A percentile compares a stretch with the other conserved stretches of the same genome.
Evolutionary conservation across 345 rosid genomes (phyloP).

Genomic region (Excoecaria cochinchinensis): DNA sequence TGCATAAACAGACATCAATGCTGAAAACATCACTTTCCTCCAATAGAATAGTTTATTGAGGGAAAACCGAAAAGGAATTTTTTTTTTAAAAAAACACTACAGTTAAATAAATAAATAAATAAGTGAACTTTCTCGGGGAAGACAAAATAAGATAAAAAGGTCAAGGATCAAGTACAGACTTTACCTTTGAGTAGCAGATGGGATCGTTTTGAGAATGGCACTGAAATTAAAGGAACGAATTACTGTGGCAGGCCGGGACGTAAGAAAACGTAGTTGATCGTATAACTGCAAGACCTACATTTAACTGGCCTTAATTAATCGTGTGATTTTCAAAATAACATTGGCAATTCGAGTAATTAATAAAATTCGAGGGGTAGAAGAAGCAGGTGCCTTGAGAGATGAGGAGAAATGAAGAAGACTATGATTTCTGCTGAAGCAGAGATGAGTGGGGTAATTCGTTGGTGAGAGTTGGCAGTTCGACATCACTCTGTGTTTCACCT

Average conservation of each 20-base stretch:
- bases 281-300: constrained; percentile 8
- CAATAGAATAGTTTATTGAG: too few relatives aligned
- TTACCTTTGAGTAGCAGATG: constrained; percentile 20
- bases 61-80: neutral
- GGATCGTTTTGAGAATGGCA: constrained; percentile 1
- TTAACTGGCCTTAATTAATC: neutral
- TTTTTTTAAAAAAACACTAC: neutral
- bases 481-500: neutral
- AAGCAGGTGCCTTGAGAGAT: constrained; percentile 12
- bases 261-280: constrained; percentile 4
- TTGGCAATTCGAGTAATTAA: neutral
- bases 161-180: neutral
- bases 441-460: neutral
- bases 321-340: neutral
- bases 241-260: neutral
- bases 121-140: neutral
- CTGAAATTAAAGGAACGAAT: neutral
- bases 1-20: too few relatives aligned
- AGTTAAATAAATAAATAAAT: neutral
- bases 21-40: too few relatives aligned
- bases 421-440: neutral
- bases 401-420: constrained; percentile 3
- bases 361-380: neutral
- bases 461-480: neutral
- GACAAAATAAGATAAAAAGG: neutral